phyloP scores from a whole-genome alignment of 345 rosid species.

The Nephelium lappaceum region DNA sequence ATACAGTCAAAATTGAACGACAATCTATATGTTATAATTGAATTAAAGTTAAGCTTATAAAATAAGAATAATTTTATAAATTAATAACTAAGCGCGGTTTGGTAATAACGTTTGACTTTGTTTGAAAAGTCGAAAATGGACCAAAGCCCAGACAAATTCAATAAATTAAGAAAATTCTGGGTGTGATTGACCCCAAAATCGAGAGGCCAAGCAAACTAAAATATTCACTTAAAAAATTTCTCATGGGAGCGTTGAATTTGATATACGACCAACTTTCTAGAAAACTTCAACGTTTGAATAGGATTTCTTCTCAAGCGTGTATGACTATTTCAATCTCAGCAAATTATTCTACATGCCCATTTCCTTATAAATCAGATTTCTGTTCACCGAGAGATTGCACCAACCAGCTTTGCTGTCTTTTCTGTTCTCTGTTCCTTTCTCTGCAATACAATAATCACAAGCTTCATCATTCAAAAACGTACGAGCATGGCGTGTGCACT shows the following conservation, averaged over 20 bases:
- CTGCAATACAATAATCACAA: neutral
- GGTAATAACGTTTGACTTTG: too few relatives aligned
- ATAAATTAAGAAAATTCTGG: too few relatives aligned
- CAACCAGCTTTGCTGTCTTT: neutral
- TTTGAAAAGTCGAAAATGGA: too few relatives aligned
- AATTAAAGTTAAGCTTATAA: too few relatives aligned
- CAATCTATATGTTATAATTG: too few relatives aligned
- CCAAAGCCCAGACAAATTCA: too few relatives aligned
- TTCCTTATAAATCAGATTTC: neutral
- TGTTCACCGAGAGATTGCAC: neutral
- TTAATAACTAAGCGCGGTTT: too few relatives aligned
- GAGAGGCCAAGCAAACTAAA: too few relatives aligned
- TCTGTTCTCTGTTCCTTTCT: neutral
- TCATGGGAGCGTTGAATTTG: neutral
- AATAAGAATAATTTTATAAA: too few relatives aligned
- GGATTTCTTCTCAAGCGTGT: constrained; percentile 14
- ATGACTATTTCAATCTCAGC: constrained; percentile 14
- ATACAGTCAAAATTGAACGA: too few relatives aligned
- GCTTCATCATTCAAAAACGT: neutral
- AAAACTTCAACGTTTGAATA: constrained; percentile 21
- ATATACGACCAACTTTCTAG: constrained; percentile 4
- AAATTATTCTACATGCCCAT: neutral
- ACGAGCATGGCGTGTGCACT: constrained; percentile 42
- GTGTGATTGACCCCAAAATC: too few relatives aligned
- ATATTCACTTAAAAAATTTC: neutral